phyloP scores from a whole-genome alignment of 352 stramenopile species.

The Elongisporangium undulatum region DNA sequence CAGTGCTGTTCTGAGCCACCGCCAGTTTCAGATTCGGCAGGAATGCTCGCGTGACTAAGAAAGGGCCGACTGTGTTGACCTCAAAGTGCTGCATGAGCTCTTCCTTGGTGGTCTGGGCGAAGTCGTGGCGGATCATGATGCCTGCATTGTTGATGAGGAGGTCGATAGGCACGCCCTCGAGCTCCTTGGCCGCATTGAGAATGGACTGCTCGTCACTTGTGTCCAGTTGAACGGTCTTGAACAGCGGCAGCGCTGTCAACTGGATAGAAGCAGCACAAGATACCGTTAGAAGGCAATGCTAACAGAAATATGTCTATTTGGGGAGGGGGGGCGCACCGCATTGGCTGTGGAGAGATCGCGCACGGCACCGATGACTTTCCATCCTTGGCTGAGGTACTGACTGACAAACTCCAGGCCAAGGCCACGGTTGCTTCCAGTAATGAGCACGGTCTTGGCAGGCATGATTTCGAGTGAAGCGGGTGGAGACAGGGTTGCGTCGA shows the following conservation, averaged over 20 bases:
- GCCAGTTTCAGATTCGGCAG: conserved; percentile 41
- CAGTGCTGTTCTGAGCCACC: conserved; percentile 27
- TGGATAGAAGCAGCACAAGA: background rate
- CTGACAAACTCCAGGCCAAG: conserved; percentile 23
- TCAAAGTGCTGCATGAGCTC: conserved; percentile 52
- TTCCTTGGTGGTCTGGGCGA: conserved; percentile 38
- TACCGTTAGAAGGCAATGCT: too few species aligned
- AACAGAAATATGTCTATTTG: too few species aligned
- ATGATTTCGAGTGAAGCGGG: too few species aligned
- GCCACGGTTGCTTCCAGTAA: conserved; percentile 24
- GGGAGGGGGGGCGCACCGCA: too few species aligned
- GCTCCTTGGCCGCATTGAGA: conserved; percentile 13
- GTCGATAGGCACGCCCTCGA: conserved; percentile 46
- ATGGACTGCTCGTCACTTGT: conserved; percentile 26
- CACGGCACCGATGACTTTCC: conserved; percentile 23
- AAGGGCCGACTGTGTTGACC: conserved; percentile 63
- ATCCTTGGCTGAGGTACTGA: conserved; percentile 23
- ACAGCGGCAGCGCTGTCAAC: conserved; percentile 5
- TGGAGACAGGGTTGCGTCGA: too few species aligned
- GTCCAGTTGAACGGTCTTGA: conserved; percentile 25
- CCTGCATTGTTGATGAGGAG: conserved; percentile 78
- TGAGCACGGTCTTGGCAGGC: conserved; percentile 16
- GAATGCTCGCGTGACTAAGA: conserved; percentile 54
- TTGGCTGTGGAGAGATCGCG: conserved; percentile 14
- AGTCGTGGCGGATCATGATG: conserved; percentile 21